Base-by-base conservation (phyloP, 345 rosid genomes). In the Euphorbia pulcherrima region DNA sequence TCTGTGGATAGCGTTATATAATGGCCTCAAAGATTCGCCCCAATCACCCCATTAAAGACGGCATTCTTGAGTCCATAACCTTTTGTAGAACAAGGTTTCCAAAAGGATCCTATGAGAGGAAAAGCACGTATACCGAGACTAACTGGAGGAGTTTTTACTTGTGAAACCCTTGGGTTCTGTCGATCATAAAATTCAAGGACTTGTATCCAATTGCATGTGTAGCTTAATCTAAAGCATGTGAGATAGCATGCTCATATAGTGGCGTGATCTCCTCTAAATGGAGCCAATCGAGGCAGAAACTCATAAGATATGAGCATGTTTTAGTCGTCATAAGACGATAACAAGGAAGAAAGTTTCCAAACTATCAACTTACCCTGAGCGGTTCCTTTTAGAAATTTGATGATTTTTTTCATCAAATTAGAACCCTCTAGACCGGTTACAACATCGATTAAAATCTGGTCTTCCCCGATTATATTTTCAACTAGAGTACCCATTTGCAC, bases 81-180 rank as follows among this genome's bases (percentile, higher is more conserved):
- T 73, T 69, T 60, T 79, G 80, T 47, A 75, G 55, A 4, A 75
- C 77, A 28, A 39, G 74, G 70, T 75, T 79, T 6, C 83, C 80
- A 2, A 29, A 65, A 3, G 28, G 54, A 21, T 79, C 68, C 39
- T 46, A 62, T 1, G 78, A 58, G 6, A 78, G 68, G 55, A 27
- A 71, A 5, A 62, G 64, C 0, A 61, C 62, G 8, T 75, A 48
- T 9, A 4, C 2, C 2, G 61, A 65, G 26, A 72, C 59, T 2
- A 59, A 24, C 0, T 52, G 3, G 1, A 79, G 28, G 14, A 75
- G 69, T 0, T 33, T 47, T 21, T 20, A 20, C 33, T 67, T 69
- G 1, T 62, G 40, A 10, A 12, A 24, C 16, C 77, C 79, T 17
- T 10, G 67, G 72, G 52, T 72, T 3, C 29, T 58, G 18, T 62